Base-by-base conservation (phyloP, 2,329 filamentous ascomycete species). In the Epichloe sibirici region DNA sequence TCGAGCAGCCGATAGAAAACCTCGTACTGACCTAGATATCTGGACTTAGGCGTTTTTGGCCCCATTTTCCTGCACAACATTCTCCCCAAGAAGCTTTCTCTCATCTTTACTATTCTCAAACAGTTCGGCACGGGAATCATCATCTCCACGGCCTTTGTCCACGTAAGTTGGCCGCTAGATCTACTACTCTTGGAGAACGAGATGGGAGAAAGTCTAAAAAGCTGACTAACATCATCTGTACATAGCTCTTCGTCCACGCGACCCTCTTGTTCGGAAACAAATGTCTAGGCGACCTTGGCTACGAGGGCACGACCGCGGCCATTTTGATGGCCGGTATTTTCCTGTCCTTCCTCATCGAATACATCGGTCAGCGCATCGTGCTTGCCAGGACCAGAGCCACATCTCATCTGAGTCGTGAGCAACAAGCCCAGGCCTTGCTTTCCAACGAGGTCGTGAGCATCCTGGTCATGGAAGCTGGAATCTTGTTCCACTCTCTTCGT, bases 91-190 rank as follows among this genome's bases (percentile, higher is more conserved):
- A 76, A 73, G 51, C 61, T 72, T 12, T 66, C 69, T 50, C 53
- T 77, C 5, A 59, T 79, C 11, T 81, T 88, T 59, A 77, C 80
- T 4, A 63, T 85, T 4, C 69, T 90, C 53, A 86, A 88, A 67
- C 86, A 86, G 58, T 87, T 88, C 57, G 85, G 85, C 3, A 87
- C 84, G 0, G 85, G 85, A 12, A 79, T 88, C 57, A 82, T 88
- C 64, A 77, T 88, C 42, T 79, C 84, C 0, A 88, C 85, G 0
- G 84, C 83, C 0, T 84, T 88, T 57, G 71, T 88, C 15, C 83
- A 86, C 60, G 78, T 83, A 62, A 62, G 74, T 68, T n/a, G n/a
- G 5, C 13, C 8, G 35, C 23, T 35, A 9, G 15, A 28, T 38
- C 13, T 8, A 21, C 40, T 15, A 21, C 40, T 15, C 5, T 21